Base-by-base conservation (phyloP, 1,139 yeast genomes). In the Saccharomyces hybrid region DNA sequence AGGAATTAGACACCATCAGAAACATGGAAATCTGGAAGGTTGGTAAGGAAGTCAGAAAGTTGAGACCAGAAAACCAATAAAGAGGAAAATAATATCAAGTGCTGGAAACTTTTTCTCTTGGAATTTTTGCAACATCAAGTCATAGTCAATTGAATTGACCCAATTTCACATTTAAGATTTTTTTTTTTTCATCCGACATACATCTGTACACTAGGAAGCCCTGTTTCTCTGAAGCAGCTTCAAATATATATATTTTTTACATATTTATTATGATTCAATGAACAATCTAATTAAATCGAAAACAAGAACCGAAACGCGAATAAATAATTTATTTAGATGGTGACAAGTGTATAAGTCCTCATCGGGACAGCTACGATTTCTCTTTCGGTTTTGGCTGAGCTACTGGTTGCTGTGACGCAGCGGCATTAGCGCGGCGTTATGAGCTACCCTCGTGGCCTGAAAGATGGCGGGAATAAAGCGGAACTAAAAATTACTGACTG, bases 11-110 rank as follows among this genome's bases (percentile, higher is more conserved):
- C 77, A 82, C 81, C 72, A 93, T 93, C 80, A 88, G 98, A 83
- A 81, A 81, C 72, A 89, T 91, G 87, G 99, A 93, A 82, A 93
- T 93, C 93, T 93, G 99, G 99, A 87, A 77, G 74, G 99, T 95
- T 68, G 99, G 99, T 74, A 91, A 91, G 83, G 98, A 93, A 82
- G 99, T 93, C 67, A 91, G 99, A 85, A 91, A 91, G 80, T 85
- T 91, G 76, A 91, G 99, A 81, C 99, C 99, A 70, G 98, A 91
- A 81, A 91, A 93, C 93, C 83, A 86, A 76, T 90, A 86, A 79
- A 50, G 29, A 28, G 16, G 46, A 42, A 44, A 13, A 13, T 11
- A 20, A 49, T 20, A 41, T 42, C 47, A 46, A 52, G 54, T 52
- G 54, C 54, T 52, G 54, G 54, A 49, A 49, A 52, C 54, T 53